Evolutionary conservation across 1,139 yeast species (phyloP).

Genomic region (Yamadazyma friedrichii): DNA sequence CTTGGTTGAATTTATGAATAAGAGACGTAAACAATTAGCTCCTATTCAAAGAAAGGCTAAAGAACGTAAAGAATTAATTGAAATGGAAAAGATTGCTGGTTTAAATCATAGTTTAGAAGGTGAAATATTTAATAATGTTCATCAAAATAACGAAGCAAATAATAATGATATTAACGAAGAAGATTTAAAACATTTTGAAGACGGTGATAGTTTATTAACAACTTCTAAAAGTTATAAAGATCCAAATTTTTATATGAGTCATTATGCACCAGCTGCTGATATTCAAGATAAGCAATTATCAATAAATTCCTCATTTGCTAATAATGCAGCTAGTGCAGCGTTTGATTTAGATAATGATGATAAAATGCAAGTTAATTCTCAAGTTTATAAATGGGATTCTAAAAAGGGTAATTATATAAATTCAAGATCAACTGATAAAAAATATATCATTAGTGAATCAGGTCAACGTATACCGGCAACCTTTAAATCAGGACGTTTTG

Average conservation of each 20-base stretch:
- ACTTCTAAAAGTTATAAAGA: conserved; percentile 58
- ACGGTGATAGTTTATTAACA: conserved; percentile 53
- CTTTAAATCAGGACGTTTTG: conserved; percentile 86
- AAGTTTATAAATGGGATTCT: conserved; percentile 88
- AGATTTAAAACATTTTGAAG: conserved; percentile 59
- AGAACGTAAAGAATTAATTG: conserved; percentile 67
- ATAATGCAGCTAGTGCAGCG: conserved; percentile 79
- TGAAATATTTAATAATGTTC: conserved; percentile 54
- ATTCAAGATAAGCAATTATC: conserved; percentile 83
- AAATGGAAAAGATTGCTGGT: conserved; percentile 76
- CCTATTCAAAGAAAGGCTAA: conserved; percentile 79
- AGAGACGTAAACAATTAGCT: conserved; percentile 82
- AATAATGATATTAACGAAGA: conserved; percentile 38
- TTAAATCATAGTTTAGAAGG: conserved; percentile 71
- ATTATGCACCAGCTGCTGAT: conserved; percentile 79
- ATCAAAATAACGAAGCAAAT: conserved; percentile 43
- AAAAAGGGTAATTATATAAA: conserved; percentile 90
- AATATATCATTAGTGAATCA: conserved; percentile 90
- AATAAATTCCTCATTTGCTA: conserved; percentile 66
- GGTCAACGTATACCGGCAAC: conserved; percentile 94
- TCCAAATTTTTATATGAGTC: conserved; percentile 82
- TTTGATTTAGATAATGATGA: conserved; percentile 87
- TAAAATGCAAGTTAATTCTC: conserved; percentile 59
- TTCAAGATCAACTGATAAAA: conserved; percentile 74
- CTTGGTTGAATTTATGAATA: conserved; percentile 79